Base-by-base conservation (phyloP, 345 rosid species). In the Eucalyptus tenuipes region DNA sequence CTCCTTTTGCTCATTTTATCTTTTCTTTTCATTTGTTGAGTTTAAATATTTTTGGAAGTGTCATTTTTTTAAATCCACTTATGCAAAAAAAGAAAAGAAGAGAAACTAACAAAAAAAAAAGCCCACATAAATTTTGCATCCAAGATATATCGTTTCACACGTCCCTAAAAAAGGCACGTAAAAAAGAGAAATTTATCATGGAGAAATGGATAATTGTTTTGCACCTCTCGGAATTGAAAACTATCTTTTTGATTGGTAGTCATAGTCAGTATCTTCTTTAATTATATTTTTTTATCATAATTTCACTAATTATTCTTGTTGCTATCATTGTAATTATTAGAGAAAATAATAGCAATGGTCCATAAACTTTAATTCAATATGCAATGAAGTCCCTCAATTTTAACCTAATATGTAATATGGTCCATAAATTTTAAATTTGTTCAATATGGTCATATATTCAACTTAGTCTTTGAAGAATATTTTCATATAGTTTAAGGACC, bases 161-260 rank as follows among this genome's bases (percentile, higher is more conserved):
- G 0, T 1, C 57, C 71, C 2, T 61, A 4, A 29, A 10, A 61
- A 29, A n/a, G 0, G 40, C 75, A 64, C 0, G 7, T 17, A 33
- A 52, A 2, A 8, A 33, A 68, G 80, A 68, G 44, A 68, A 16
- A 68, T 33, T 68, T 68, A 68, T 7, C 80, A 16, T 31, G 13
- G 24, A 33, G 44, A 68, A 3, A 68, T 8, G 7, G 4, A 68
- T 22, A 68, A 68, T 68, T 4, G 0, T 68, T 33, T 31, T 1
- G 44, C 42, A 20, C 42, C 24, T 68, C 0, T n/a, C 2, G 22
- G 6, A 66, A 66, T 7, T 68, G 4, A 1, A 68, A 64, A 31
- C 22, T 66, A 15, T 66, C 40, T 4, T 24, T 66, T 66, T 66
- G 3, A 66, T 15, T 7, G 20, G 40, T 8, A 66, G 11, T 66